phyloP scores from a whole-genome alignment of 371 early-diverging fungal genomes.

The Coemansia sp. region DNA sequence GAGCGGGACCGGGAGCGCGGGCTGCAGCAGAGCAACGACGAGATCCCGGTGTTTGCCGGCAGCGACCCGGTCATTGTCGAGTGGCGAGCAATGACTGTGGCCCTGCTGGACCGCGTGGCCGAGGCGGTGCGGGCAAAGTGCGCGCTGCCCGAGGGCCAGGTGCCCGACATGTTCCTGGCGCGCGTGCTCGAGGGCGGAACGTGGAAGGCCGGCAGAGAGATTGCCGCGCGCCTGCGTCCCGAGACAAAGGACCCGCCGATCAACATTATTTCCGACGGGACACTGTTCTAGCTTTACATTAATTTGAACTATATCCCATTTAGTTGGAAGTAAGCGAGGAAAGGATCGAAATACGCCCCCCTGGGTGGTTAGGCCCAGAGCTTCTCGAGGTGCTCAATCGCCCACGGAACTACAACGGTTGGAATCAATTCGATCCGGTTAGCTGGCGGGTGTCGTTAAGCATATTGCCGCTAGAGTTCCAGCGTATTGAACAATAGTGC shows the following conservation, averaged over 20 bases:
- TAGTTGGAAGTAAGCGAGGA: too few species aligned
- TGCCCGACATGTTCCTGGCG: conserved; percentile 63
- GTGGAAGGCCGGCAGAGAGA: conserved; percentile 88
- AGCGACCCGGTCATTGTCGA: conserved; percentile 83
- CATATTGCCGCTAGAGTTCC: neutral
- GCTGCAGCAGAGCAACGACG: conserved; percentile 30
- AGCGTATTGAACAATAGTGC: neutral
- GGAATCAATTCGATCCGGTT: neutral
- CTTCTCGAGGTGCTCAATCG: conserved; percentile 46
- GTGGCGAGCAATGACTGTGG: conserved; percentile 91
- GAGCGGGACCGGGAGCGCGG: conserved; percentile 50
- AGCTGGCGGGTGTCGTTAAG: too few species aligned
- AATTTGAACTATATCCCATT: too few species aligned
- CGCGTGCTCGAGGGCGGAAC: conserved; percentile 92
- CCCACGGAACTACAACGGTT: conserved; percentile 43
- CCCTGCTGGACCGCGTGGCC: conserved; percentile 75
- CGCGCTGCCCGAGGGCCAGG: conserved; percentile 53
- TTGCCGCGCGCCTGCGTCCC: conserved; percentile 75
- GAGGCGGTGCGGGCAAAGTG: conserved; percentile 60
- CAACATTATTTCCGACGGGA: conserved; percentile 76
- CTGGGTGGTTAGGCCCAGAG: conserved; percentile 16
- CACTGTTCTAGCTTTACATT: conserved; percentile 65
- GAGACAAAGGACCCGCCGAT: conserved; percentile 86
- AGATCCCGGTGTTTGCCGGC: conserved; percentile 70
- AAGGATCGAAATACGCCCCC: neutral